Evolutionary conservation across 352 stramenopile genomes (phyloP), one percentile per base, ranked within the genome.

Genomic region (Pythium folliculosum): DNA sequence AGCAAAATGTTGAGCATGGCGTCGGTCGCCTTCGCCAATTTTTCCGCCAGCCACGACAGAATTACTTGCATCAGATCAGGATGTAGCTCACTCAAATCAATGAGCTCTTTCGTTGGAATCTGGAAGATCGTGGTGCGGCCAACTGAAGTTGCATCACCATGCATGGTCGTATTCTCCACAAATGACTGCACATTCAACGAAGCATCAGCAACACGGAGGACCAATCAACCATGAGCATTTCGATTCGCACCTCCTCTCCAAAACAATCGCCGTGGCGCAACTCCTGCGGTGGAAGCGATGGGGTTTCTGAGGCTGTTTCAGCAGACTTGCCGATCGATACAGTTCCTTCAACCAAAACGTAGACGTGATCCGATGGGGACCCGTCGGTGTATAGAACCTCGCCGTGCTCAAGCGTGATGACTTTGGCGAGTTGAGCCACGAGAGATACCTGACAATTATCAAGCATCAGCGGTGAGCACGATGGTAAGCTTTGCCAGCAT

Each of bases 61-160:
- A 94, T 68, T 1, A 93, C 81, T 48, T 92, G 84, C 85, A 95
- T 91, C 32, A 95, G 84, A 45, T 95, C 86, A 22, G 86, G 73
- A 49, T 95, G 87, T 12, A 91, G 71, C 53, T 94, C 83, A 50
- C 85, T 91, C 52, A 94, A 66, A 52, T 94, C 87, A 16, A 92
- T 70, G 1, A 95, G 75, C 40, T 95, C 85, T 53, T 88, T 89
- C 0, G 84, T 88, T 17, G 81, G 72, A 58, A 95, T 91, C 55
- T 90, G 72, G 47, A 95, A 92, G 14, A 95, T 69, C 7, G 85
- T 89, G 21, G 74, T 78, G 56, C 82, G 77, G 6, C 82, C 81
- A 43, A 90, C 56, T 0, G 82, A 76, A 10, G 65, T 74, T 47
- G 76, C 81, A n/a, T 64, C 59, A 0, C 76, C 77, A 14, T 86